Evolutionary conservation across 108 stramenopile genomes (phyloP), one percentile per base, ranked within the genome.

Genomic region (Epithemia pelagica): DNA sequence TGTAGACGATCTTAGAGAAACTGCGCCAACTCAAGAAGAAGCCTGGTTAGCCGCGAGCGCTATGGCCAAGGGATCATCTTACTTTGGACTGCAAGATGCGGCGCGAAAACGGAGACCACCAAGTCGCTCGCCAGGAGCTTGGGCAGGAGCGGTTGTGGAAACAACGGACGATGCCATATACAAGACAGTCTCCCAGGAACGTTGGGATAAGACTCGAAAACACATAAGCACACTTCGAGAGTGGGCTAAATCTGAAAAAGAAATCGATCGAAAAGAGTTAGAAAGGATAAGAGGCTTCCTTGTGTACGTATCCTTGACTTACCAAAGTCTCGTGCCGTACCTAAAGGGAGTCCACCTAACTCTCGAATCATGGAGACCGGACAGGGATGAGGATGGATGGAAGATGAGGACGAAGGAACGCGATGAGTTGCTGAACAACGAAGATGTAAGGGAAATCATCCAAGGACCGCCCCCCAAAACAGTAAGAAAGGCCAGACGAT

Each of bases 281-380:
- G 65, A 66, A 56, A n/a, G 28, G 18, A 32, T 62, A 3, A 54
- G 69, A 19, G 82, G 82, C 0, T 83, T 83, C 55, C 3, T 83
- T 33, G 75, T 77, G 1, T 73, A 82, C 58, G 72, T 82, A 18
- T 53, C 66, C 2, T 30, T 58, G 46, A 70, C 77, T 0, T 82
- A 82, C 55, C 68, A 64, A 0, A 31, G 7, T 0, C 32, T 76
- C 55, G 30, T 68, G 2, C 82, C 82, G 23, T 83, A 77, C 31
- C 51, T 83, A 2, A 79, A 76, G 53, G 82, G 82, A 2, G 61
- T 83, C 24, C 72, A 83, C 57, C 33, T 79, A 0, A 74, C 82
- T 0, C 22, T 79, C 0, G 62, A 79, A 28, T 37, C 31, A 0
- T 79, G 78, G 76, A 19, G 78, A 3, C 52, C 61, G 0, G 57